These are phyloP conservation scores for Cryptococcus jaspeensis DNA, from an alignment of 1,284 basidiomycete species.

Conservation along the genomic window DNA sequence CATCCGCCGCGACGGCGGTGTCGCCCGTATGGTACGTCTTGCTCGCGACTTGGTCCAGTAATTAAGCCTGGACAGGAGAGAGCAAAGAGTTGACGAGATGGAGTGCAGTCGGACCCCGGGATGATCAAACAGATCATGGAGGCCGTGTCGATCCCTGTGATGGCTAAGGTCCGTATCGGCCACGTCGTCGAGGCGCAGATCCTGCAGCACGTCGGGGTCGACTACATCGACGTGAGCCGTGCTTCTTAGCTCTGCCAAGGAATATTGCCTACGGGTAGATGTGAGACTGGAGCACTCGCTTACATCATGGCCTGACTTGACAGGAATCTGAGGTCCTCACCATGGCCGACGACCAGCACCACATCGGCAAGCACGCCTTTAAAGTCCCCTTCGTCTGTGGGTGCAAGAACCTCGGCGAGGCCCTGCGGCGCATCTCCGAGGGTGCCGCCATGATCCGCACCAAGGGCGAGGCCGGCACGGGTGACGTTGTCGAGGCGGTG, in stretches of 20 bases:
- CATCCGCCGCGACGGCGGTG: slow-evolving; percentile 84
- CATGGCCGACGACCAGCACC: slow-evolving; percentile 84
- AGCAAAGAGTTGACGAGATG: neutral
- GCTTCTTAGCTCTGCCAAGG: neutral
- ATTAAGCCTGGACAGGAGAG: neutral
- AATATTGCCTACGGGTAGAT: neutral
- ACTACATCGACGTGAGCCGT: slow-evolving; percentile 78
- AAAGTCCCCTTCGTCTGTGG: slow-evolving; percentile 69
- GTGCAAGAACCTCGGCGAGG: slow-evolving; percentile 69
- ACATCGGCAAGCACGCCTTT: slow-evolving; percentile 80
- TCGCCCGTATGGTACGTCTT: slow-evolving; percentile 79
- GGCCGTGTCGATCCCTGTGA: slow-evolving; percentile 77
- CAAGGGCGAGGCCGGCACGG: slow-evolving; percentile 96
- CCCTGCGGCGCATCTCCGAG: slow-evolving; percentile 92
- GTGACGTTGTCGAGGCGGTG: slow-evolving; percentile 96
- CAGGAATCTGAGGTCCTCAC: slow-evolving; percentile 90
- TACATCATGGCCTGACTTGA: neutral
- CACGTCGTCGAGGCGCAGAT: slow-evolving; percentile 98
- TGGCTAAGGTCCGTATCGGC: slow-evolving; percentile 72
- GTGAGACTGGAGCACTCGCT: no score
- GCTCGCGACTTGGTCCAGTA: neutral
- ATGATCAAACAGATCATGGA: slow-evolving; percentile 97
- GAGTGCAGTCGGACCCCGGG: slow-evolving; percentile 76
- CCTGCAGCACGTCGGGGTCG: slow-evolving; percentile 87
- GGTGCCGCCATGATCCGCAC: slow-evolving; percentile 95